phyloP scores from a whole-genome alignment of 1,284 basidiomycete genomes.

The Rhodotorula sp. region DNA sequence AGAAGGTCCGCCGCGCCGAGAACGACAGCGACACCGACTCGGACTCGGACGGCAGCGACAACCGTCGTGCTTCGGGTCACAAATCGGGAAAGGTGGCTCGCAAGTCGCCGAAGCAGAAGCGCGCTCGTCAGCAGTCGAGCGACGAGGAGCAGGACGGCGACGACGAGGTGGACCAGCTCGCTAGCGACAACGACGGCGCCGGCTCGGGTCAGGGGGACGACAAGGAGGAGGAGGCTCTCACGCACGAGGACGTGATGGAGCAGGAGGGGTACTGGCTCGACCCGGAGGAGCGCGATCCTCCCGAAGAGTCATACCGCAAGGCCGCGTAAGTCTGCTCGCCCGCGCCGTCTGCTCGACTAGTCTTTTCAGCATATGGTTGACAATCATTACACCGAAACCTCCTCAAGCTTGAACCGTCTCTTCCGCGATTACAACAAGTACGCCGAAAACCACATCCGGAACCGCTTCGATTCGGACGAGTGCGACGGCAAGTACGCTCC shows the following conservation, averaged over 20 bases:
- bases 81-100: neutral
- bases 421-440: neutral
- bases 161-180: slow-evolving; percentile 16
- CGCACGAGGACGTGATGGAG: neutral
- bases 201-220: neutral
- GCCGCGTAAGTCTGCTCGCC: slow-evolving; percentile 11
- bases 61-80: neutral
- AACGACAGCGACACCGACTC: too few relatives aligned
- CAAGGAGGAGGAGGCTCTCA: neutral
- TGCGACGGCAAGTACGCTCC: neutral
- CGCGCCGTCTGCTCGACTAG: neutral
- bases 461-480: neutral
- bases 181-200: neutral
- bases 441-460: slow-evolving; percentile 3
- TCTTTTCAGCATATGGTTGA: neutral
- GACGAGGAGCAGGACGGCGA: slow-evolving; percentile 1
- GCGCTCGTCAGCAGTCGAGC: neutral
- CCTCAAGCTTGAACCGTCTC: slow-evolving; percentile 12
- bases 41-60: too few relatives aligned
- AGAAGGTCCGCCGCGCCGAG: too few relatives aligned
- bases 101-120: slow-evolving; percentile 3
- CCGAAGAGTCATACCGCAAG: slow-evolving; percentile 2
- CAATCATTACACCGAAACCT: too few relatives aligned
- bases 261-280: slow-evolving; percentile 1
- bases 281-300: neutral